These are phyloP conservation scores for Secale cereale DNA, from an alignment of 176 grass and related monocot genomes.

Conservation along the genomic window DNA sequence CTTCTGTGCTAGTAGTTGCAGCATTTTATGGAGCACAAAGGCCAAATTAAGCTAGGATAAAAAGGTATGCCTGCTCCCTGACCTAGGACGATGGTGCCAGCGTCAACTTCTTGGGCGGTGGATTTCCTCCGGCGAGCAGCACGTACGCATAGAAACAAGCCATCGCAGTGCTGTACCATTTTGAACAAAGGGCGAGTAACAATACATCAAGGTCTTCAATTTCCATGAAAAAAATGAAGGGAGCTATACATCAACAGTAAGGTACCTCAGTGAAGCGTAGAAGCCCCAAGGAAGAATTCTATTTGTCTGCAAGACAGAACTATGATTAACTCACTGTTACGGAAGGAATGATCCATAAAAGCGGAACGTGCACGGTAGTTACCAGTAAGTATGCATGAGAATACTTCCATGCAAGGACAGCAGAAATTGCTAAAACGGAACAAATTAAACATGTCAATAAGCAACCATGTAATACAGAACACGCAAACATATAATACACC, in stretches of 20 bases:
- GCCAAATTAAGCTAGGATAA: not conserved
- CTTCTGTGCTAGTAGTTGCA: not conserved
- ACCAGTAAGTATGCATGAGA: conserved; percentile 58
- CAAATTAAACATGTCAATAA: not conserved
- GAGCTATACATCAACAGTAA: not conserved
- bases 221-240: not conserved
- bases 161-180: conserved; percentile 47
- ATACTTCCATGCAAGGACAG: conserved; percentile 54
- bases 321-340: not conserved
- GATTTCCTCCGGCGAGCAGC: conserved; percentile 55
- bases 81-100: conserved; percentile 12
- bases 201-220: not conserved
- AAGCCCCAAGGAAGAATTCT: conserved; percentile 66
- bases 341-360: not conserved
- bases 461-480: not conserved
- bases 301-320: conserved; percentile 46
- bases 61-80: not conserved
- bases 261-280: conserved; percentile 57
- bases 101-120: conserved; percentile 50
- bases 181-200: not conserved
- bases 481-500: not conserved
- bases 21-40: not conserved
- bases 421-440: conserved; percentile 47
- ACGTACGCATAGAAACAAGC: conserved; percentile 53
- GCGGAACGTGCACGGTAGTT: not conserved